Base-by-base conservation (phyloP, 768 basidiomycete genomes). In the Sarcomyxa edulis region DNA sequence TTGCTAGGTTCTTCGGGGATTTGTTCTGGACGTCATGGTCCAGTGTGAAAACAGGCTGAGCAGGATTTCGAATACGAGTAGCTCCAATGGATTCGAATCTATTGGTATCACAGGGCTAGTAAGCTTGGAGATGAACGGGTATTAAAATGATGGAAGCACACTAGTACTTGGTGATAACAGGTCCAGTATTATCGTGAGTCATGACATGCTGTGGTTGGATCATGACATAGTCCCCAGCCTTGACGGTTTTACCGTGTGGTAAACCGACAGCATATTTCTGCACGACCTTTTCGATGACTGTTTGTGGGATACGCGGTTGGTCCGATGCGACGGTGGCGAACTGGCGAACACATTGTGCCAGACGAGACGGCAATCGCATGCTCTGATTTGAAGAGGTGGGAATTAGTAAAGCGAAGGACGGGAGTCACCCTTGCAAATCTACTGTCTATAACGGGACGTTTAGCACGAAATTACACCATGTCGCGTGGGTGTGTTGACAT, bases 1-100 rank as follows among this genome's bases (percentile, higher is more conserved):
- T 99, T 9, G 76, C 67, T 14, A 96, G 68, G 64, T 98, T 99
- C 55, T 94, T 94, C 4, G 74, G 53, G 1, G 90, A 83, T 50
- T 83, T 85, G 66, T 99, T 99, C 59, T 99, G 96, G 0, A 99
- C 93, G 55, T 99, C 96, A 56, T 99, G 96, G 57, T 98, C 96
- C 30, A 98, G 78, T 3, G 94, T 94, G 65, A 98, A 97, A 21
- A 99, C 94, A 3, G 85, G 81, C 54, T 98, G 96, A 16, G 62
- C 68, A 7, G 86, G 76, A 52, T 92, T 77, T 46, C 82, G 71
- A 47, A 98, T 83, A 42, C 72, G 75, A 6, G 81, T 91, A 21
- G 92, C 93, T 7, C 92, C 91, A 44, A 99, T 91, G 15, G 92
- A 91, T 46, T 90, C 85, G 71, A 98, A 98, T 61, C 93, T 96